Conservation (phyloP, 768 basidiomycete species). For the Trichaptum fuscoviolaceum region DNA sequence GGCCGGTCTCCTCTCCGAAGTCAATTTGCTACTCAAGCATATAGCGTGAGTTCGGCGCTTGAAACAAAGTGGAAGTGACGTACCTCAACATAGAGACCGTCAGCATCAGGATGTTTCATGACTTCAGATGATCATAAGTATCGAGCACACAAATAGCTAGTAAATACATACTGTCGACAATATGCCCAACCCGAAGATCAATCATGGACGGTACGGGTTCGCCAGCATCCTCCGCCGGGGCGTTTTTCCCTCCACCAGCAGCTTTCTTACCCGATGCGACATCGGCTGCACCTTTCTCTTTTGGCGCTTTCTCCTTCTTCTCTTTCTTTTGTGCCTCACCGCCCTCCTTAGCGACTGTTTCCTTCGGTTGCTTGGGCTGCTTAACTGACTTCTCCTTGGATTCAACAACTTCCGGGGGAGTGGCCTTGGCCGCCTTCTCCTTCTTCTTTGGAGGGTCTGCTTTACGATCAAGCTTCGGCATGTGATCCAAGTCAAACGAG, state of each 20-base stretch:
- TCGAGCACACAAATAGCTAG: not conserved
- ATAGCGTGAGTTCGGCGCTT: slow-evolving; percentile 30
- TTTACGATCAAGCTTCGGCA: slow-evolving; percentile 72
- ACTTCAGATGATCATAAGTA: slow-evolving; percentile 42
- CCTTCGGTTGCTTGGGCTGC: slow-evolving; percentile 24
- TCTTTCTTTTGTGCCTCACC: slow-evolving; percentile 42
- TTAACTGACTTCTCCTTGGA: slow-evolving; percentile 20
- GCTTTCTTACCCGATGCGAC: slow-evolving; percentile 30
- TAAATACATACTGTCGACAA: slow-evolving; percentile 69
- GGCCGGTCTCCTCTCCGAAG: slow-evolving; percentile 90
- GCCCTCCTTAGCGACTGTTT: slow-evolving; percentile 20
- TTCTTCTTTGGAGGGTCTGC: slow-evolving; percentile 73
- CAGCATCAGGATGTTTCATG: slow-evolving; percentile 94
- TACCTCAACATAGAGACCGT: slow-evolving; percentile 94
- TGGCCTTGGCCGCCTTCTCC: slow-evolving; percentile 39
- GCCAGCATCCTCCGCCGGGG: slow-evolving; percentile 57
- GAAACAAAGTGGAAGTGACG: slow-evolving; percentile 12
- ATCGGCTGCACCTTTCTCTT: slow-evolving; percentile 36
- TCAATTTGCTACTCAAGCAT: slow-evolving; percentile 73
- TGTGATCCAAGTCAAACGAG: slow-evolving; percentile 65
- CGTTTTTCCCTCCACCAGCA: slow-evolving; percentile 21
- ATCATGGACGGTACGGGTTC: slow-evolving; percentile 94
- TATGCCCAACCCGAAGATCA: slow-evolving; percentile 90
- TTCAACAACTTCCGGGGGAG: slow-evolving; percentile 23
- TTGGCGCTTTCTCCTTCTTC: slow-evolving; percentile 52